A percentile compares a stretch with the other conserved stretches of the same genome.
Evolutionary conservation across 805 yeast species (phyloP).

Genomic region (Kurtzmaniella cleridarum): DNA sequence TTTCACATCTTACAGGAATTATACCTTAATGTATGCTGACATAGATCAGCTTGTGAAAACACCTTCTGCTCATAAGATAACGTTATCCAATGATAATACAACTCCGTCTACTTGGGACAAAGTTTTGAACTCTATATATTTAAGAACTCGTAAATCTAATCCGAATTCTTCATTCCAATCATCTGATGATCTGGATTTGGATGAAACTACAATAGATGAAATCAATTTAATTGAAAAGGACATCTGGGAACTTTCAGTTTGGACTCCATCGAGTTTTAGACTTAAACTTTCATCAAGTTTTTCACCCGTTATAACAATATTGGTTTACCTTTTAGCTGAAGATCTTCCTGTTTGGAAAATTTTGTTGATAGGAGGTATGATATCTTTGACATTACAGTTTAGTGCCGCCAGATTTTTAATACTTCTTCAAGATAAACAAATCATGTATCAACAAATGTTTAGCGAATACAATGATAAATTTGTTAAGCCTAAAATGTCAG

Average conservation of each 20-base stretch:
- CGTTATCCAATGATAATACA: conserved; percentile 1
- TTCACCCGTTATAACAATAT: conserved; percentile 51
- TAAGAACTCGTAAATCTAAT: not conserved
- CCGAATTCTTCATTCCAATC: not conserved
- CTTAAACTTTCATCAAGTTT: conserved; percentile 47
- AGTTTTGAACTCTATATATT: conserved; percentile 1
- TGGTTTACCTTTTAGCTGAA: conserved; percentile 29
- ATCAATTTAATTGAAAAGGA: conserved; percentile 20
- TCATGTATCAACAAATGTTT: conserved; percentile 54
- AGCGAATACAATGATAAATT: conserved; percentile 60
- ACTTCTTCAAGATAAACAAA: conserved; percentile 52
- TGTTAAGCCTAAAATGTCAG: conserved; percentile 52
- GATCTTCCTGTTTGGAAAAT: conserved; percentile 26
- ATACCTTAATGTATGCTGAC: conserved; percentile 26
- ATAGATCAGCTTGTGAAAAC: conserved; percentile 17
- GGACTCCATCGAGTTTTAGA: conserved; percentile 63
- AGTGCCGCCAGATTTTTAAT: conserved; percentile 43
- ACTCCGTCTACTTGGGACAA: conserved; percentile 1
- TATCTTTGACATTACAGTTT: conserved; percentile 16
- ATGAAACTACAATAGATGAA: conserved; percentile 7
- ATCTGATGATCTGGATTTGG: conserved; percentile 2
- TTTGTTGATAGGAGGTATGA: conserved; percentile 26
- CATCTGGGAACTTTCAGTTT: conserved; percentile 54
- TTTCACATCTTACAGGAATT: conserved; percentile 18
- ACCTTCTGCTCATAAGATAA: conserved; percentile 13